Base-by-base conservation (phyloP, 148 eudicot species). In the Chenopodium formosanum region DNA sequence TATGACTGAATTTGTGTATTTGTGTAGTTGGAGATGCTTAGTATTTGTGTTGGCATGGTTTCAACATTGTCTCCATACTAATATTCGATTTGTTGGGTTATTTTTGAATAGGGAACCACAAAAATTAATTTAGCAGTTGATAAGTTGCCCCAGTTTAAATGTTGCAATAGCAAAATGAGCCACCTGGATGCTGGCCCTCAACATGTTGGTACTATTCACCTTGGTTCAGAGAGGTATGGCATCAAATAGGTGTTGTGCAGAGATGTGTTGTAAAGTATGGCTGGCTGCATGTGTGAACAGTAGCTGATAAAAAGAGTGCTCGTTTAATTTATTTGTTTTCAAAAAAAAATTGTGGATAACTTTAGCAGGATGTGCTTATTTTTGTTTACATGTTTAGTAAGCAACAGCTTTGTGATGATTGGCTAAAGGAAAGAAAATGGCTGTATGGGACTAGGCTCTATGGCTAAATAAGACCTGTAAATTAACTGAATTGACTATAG, bases 181-280 rank as follows among this genome's bases (percentile, higher is more conserved):
- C 73, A 83, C 78, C 80, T 84, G 53, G 89, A 88, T 73, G 88
- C 86, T 52, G 99, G 99, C 67, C 99, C 99, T 78, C 88, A 96
- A 86, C 99, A 96, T 86, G 72, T 90, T 81, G 99, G 99, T 50
- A 94, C 99, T 46, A 96, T 94, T 87, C 99, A 96, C 88, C 92
- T 96, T 81, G 98, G 98, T 83, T 81, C 94, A 46, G 99, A 96
- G 87, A 94, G 98, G 99, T 94, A 86, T 73, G 85, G n/a, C 5
- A 52, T 76, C 75, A 32, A 22, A 71, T 48, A 78, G 70, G 70
- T 75, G 66, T 17, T 73, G 62, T 23, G 71, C 32, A 78, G 73
- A 23, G 22, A 20, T 56, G 48, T n/a, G 58, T 65, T 50, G 44
- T 20, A 63, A 78, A 37, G 40, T 37, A 37, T 48, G 12, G 53